These are phyloP conservation scores for Mycena pura DNA, from an alignment of 768 basidiomycete species.

Conservation along the genomic window DNA sequence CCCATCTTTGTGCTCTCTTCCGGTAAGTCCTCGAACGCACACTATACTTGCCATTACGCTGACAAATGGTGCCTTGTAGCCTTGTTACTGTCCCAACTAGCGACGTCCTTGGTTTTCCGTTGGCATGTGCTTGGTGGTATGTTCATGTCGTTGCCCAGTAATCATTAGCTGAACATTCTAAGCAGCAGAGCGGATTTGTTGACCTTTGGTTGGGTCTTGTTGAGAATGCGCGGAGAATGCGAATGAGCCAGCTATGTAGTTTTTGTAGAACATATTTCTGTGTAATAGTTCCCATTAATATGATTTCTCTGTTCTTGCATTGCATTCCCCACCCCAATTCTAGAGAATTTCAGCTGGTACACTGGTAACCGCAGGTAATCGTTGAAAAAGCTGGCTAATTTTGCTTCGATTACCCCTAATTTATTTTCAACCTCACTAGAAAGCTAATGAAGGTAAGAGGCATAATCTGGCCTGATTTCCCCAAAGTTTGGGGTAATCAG, in stretches of 20 bases:
- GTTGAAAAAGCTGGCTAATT: not conserved
- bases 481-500: not conserved
- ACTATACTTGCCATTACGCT: not conserved
- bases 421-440: not conserved
- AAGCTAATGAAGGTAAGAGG: not conserved
- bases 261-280: not conserved
- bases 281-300: not conserved
- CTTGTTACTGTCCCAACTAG: no score
- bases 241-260: not conserved
- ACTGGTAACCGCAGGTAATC: not conserved
- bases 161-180: not conserved
- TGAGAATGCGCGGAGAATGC: not conserved
- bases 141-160: not conserved
- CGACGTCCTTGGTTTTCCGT: not conserved
- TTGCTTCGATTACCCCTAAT: not conserved
- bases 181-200: not conserved
- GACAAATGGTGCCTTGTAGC: no score
- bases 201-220: not conserved
- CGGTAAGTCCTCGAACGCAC: not conserved
- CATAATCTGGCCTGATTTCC: not conserved
- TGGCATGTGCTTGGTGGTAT: not conserved
- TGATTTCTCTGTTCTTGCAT: not conserved
- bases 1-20: not conserved
- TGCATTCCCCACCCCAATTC: not conserved
- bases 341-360: not conserved